These are phyloP conservation scores for Dorcoceras hygrometricum DNA, from an alignment of 257 asterid species.

Conservation along the genomic window DNA sequence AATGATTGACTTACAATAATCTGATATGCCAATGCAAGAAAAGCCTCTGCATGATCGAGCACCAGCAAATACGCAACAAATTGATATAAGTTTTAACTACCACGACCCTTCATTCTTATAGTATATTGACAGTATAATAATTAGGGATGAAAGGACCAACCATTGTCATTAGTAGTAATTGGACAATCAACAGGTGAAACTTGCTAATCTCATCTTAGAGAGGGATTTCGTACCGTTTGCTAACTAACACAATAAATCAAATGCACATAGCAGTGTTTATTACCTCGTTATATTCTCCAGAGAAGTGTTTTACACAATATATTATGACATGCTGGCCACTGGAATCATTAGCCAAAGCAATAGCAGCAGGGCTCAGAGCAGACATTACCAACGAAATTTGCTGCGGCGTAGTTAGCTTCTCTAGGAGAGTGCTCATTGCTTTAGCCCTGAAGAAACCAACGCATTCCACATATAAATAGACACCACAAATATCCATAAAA, in stretches of 20 bases:
- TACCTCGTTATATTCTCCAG: conserved; percentile 65
- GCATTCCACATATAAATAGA: background rate
- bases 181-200: background rate
- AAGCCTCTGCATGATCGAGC: background rate
- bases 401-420: conserved; percentile 44
- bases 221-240: background rate
- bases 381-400: conserved; percentile 47
- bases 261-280: conserved; percentile 2
- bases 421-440: conserved; percentile 53
- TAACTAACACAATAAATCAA: background rate
- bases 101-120: background rate
- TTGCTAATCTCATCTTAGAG: background rate
- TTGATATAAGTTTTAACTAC: background rate
- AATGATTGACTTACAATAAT: no score
- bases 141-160: background rate
- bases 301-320: conserved; percentile 44
- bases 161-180: background rate
- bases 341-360: conserved; percentile 52
- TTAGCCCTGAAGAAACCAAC: conserved; percentile 43
- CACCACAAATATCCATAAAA: conserved; percentile 4
- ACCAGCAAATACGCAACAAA: background rate
- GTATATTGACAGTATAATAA: background rate
- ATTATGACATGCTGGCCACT: conserved; percentile 65
- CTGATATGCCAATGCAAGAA: background rate
- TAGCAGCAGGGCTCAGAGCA: conserved; percentile 42